Evolutionary conservation across 1,284 basidiomycete species (phyloP), one percentile per base, ranked within the genome.

Genomic region (Ceratobasidium sp.): DNA sequence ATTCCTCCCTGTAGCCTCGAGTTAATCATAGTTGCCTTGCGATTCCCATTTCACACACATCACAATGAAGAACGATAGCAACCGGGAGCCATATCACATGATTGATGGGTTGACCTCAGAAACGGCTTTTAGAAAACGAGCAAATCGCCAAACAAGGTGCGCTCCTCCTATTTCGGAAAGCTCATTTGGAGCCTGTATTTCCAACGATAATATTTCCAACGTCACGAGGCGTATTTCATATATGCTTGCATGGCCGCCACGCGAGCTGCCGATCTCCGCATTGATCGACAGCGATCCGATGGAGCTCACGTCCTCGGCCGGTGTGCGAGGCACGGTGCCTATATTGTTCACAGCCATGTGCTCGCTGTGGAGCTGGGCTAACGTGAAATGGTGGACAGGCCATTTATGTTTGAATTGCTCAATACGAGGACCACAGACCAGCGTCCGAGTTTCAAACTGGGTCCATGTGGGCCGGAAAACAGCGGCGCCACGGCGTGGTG

Each of bases 61-160:
- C 54, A 31, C 29, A 56, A 56, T 56, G 54, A 56, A 56, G 54
- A 56, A 31, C 54, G 7, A 56, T 56, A 31, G 54, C 54, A 31
- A 56, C 54, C 54, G 29, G 24, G 54, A 9, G 14, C 19, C 29
- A 14, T 56, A 56, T 56, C 54, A 56, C 54, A 56, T 56, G 54
- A 19, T 56, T 56, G 29, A 22, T 31, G 24, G 27, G n/a, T 54
- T 13, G 24, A 13, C 7, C 29, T 4, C 16, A 31, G 54, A 56
- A 56, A 56, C 29, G 29, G 11, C 27, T 29, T 31, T n/a, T 19
- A 27, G 29, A 56, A 29, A 29, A 56, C 29, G 8, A 29, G 54
- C 7, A 13, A 53, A 8, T 13, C 13, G 19, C 43, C 43, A 46
- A 46, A 46, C 19, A 46, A 14, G 14, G 19, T 46, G 43, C 43